Evolutionary conservation across 495 filamentous ascomycete genomes (phyloP), one percentile per base, ranked within the genome.

Genomic region (Chaetomium tenue): DNA sequence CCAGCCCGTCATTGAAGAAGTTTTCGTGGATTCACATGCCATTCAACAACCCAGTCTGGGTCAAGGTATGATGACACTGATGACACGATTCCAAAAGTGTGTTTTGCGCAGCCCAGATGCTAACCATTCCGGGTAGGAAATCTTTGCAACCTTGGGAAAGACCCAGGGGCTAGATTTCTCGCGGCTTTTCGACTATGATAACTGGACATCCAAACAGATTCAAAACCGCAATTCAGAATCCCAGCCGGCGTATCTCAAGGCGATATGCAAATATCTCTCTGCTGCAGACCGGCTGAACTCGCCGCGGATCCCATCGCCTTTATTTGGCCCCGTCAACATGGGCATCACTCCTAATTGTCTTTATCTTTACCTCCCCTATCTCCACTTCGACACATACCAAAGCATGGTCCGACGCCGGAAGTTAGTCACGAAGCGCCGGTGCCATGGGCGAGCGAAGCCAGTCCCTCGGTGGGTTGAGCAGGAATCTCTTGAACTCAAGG

Each of bases 11-110:
- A 5, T 68, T 66, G 67, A 75, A 74, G 15, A 81, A 86, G 68
- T 81, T 89, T 42, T 79, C 84, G 60, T 90, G 87, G 87, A 83
- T 88, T 44, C 87, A 90, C 68, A 72, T 88, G 30, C 86, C 86
- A 0, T 89, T 83, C 63, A 89, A 83, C 5, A 86, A 89, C 71
- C 82, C 87, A 3, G 79, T 81, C 8, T 90, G 87, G 87, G 87
- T 89, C 15, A 84, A 83, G 69, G 80, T 82, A 69, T 60, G 26
- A 68, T 65, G 15, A 23, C 37, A 63, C 74, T 60, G 26, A 68
- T 65, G 15, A 23, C 37, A 63, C 74, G 5, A 16, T 26, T 71
- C 74, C 7, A 63, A 67, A 0, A 1, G n/a, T 18, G n/a, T 18
- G 20, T 16, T 22, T 3, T 64, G 6, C 66, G 67, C 66, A 33